Base-by-base conservation (phyloP, 768 basidiomycete genomes). In the Fomitopsis serialis region DNA sequence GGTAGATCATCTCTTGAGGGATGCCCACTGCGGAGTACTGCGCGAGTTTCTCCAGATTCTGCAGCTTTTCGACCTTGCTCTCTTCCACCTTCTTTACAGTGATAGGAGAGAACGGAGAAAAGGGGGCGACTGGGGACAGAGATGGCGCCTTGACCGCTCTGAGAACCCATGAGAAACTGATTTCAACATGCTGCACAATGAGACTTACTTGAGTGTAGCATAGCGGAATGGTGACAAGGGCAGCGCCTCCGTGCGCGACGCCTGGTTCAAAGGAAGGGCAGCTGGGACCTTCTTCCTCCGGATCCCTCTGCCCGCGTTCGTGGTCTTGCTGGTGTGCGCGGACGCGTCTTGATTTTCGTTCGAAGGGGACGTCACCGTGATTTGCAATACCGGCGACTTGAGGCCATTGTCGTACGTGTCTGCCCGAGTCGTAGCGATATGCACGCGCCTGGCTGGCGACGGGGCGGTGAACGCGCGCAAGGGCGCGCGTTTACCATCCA, bases 1-100 rank as follows among this genome's bases (percentile, higher is more conserved):
- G 58, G 36, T 56, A 55, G 2, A 58, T 51, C 45, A 62, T 29
- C 54, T 64, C 65, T 25, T 50, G 51, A 3, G 59, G 61, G 21
- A 56, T 36, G 29, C 42, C 54, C 1, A 47, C 21, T 19, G 17
- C 37, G 6, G 59, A 42, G 47, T 56, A 60, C 6, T 49, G 55
- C 7, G 59, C 36, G 25, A 63, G 53, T 23, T 54, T 58, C 21
- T 58, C 59, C 15, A 61, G 47, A 42, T 43, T 54, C 21, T 53
- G 45, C 7, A 59, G 58, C 24, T 42, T 56, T 25, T 52, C 50
- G 15, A 55, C 27, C 19, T 50, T 52, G 37, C 50, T 48, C 34
- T 53, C 45, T 4, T 55, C 52, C 32, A 61, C 46, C 17, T 54
- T 55, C 27, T 52, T 21, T 13, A 43, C 54, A 19, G 45, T 49